Conservation (phyloP, 2,329 filamentous ascomycete genomes). For the Orbilia blumenaviensis region DNA sequence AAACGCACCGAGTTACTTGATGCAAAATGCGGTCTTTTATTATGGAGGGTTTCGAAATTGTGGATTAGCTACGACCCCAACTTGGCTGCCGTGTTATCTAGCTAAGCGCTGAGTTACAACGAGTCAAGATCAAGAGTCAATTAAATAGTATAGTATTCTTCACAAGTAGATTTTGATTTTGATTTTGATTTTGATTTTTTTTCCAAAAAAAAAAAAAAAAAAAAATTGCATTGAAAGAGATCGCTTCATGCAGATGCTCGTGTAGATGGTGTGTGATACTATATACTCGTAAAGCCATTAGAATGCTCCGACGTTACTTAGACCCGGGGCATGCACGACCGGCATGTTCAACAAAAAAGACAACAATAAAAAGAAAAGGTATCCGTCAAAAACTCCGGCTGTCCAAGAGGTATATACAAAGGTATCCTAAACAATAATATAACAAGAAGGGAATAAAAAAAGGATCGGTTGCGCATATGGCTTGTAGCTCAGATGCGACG, state of each 20-base stretch:
- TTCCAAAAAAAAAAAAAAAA: not conserved
- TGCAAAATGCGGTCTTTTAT: no score
- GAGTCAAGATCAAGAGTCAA: no score
- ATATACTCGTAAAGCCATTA: conserved; percentile 25
- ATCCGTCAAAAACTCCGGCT: conserved; percentile 18
- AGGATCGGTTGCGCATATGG: not conserved
- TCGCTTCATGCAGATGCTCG: conserved; percentile 6
- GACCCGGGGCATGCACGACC: not conserved
- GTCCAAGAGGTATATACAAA: conserved; percentile 21
- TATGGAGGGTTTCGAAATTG: no score
- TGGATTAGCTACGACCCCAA: no score
- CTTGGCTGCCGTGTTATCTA: no score
- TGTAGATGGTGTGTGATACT: not conserved
- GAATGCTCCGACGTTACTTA: not conserved
- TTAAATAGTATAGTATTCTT: no score
- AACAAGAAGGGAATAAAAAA: not conserved
- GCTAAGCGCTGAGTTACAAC: no score
- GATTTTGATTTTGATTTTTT: no score
- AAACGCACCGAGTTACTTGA: no score
- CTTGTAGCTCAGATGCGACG: not conserved
- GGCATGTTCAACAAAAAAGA: not conserved
- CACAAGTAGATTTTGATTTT: no score
- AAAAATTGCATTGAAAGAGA: not conserved
- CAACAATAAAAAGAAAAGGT: conserved; percentile 1
- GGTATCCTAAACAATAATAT: conserved; percentile 12